phyloP scores from a whole-genome alignment of 169 alveolate genomes.

The Cryptosporidium bovis region DNA sequence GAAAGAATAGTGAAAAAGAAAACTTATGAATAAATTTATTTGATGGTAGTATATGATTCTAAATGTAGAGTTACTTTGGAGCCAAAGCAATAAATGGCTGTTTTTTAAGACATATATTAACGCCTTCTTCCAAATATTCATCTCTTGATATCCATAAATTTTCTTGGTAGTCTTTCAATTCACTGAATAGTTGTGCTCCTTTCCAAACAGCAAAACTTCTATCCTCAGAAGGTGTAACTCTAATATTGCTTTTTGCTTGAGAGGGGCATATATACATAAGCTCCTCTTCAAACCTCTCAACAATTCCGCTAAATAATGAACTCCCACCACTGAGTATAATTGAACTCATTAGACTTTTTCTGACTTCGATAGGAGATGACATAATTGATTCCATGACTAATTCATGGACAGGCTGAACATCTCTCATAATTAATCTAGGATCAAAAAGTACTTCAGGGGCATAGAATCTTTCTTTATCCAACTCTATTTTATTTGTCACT shows the following conservation, averaged over 20 bases:
- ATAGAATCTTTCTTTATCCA: constrained; percentile 86
- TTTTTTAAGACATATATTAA: constrained; percentile 75
- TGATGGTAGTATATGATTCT: background rate
- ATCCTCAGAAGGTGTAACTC: constrained; percentile 69
- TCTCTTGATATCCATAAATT: constrained; percentile 80
- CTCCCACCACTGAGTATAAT: constrained; percentile 79
- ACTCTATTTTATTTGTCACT: constrained; percentile 77
- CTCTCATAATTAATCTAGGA: constrained; percentile 80
- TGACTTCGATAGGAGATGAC: constrained; percentile 79
- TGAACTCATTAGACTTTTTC: constrained; percentile 77
- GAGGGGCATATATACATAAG: constrained; percentile 72
- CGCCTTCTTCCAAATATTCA: constrained; percentile 79
- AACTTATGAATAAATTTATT: background rate
- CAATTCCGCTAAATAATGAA: constrained; percentile 76
- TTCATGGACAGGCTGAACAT: constrained; percentile 78
- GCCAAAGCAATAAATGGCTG: constrained; percentile 44
- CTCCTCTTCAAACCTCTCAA: constrained; percentile 65
- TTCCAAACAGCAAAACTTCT: constrained; percentile 63
- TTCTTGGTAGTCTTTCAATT: constrained; percentile 74
- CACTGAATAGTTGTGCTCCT: constrained; percentile 73
- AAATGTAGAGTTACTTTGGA: constrained; percentile 1
- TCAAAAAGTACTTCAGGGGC: constrained; percentile 87
- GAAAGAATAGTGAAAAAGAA: background rate
- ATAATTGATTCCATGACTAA: constrained; percentile 78
- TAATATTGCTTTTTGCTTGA: constrained; percentile 60